These are phyloP conservation scores for Pichia inconspicua DNA, from an alignment of 1,139 yeast species.

Conservation along the genomic window DNA sequence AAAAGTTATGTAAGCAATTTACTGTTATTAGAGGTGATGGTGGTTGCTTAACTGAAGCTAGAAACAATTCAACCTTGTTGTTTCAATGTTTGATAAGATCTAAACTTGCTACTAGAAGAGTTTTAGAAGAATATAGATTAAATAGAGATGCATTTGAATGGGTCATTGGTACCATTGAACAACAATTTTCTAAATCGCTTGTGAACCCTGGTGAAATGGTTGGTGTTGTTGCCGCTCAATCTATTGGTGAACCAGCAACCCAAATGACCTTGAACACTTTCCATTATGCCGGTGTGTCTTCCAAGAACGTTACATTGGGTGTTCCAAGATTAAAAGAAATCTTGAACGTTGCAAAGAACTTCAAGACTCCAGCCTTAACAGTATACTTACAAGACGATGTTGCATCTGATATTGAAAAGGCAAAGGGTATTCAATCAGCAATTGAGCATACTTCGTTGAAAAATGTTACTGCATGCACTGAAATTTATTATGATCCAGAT, in stretches of 20 bases:
- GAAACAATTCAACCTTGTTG: slow-evolving; percentile 80
- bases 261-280: slow-evolving; percentile 98
- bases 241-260: slow-evolving; percentile 99
- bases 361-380: slow-evolving; percentile 96
- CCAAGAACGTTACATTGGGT: slow-evolving; percentile 98
- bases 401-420: slow-evolving; percentile 84
- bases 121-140: slow-evolving; percentile 82
- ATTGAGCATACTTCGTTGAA: slow-evolving; percentile 93
- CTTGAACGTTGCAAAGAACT: slow-evolving; percentile 94
- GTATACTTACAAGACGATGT: slow-evolving; percentile 77
- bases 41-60: slow-evolving; percentile 71
- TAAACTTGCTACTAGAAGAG: slow-evolving; percentile 83
- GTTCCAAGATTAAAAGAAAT: slow-evolving; percentile 99
- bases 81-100: slow-evolving; percentile 92
- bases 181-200: slow-evolving; percentile 85
- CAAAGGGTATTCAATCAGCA: slow-evolving; percentile 92
- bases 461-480: slow-evolving; percentile 96
- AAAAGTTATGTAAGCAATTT: slow-evolving; percentile 56
- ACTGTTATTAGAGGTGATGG: slow-evolving; percentile 79
- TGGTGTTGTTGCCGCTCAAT: slow-evolving; percentile 98
- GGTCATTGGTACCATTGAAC: slow-evolving; percentile 90
- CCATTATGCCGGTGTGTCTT: slow-evolving; percentile 99
- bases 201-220: slow-evolving; percentile 99
- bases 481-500: slow-evolving; percentile 95
- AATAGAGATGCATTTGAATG: slow-evolving; percentile 86